phyloP scores from a whole-genome alignment of 768 basidiomycete genomes.

The Daedaleopsis sinensis region DNA sequence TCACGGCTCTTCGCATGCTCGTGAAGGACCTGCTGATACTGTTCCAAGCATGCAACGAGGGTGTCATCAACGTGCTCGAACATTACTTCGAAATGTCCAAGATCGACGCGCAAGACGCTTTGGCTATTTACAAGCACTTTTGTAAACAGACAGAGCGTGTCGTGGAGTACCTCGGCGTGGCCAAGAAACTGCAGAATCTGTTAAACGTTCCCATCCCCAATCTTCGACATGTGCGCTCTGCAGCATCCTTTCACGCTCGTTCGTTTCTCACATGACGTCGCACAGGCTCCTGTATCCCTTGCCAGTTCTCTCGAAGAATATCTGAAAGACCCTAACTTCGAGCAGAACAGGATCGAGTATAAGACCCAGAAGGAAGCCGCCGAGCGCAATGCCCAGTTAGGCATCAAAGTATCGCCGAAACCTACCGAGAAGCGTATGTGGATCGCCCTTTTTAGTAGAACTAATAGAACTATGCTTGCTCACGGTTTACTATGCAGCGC shows the following conservation, averaged over 20 bases:
- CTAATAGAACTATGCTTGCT: too few relatives aligned
- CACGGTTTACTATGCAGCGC: conserved; percentile 4
- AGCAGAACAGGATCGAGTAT: conserved; percentile 93
- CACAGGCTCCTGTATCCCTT: conserved; percentile 91
- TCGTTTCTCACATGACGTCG: neutral
- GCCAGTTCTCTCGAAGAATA: conserved; percentile 94
- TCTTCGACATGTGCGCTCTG: conserved; percentile 74
- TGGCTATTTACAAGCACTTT: conserved; percentile 90
- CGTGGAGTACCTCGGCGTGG: conserved; percentile 90
- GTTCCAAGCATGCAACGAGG: conserved; percentile 97
- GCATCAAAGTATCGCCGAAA: conserved; percentile 25
- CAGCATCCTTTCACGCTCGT: neutral
- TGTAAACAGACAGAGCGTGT: conserved; percentile 92
- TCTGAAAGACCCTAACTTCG: conserved; percentile 94
- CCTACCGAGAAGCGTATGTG: conserved; percentile 35
- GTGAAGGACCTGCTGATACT: conserved; percentile 95
- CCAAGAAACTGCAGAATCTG: conserved; percentile 90
- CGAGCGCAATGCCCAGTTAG: conserved; percentile 43
- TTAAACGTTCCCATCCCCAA: conserved; percentile 94
- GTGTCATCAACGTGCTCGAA: conserved; percentile 84
- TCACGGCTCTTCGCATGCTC: conserved; percentile 87
- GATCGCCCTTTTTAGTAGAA: too few relatives aligned
- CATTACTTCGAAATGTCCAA: conserved; percentile 99
- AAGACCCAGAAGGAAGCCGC: conserved; percentile 74
- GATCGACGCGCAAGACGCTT: conserved; percentile 83